Evolutionary conservation across 164 flowering plant species (phyloP), one percentile per base, ranked within the genome.

Genomic region (Aristolochia californica): DNA sequence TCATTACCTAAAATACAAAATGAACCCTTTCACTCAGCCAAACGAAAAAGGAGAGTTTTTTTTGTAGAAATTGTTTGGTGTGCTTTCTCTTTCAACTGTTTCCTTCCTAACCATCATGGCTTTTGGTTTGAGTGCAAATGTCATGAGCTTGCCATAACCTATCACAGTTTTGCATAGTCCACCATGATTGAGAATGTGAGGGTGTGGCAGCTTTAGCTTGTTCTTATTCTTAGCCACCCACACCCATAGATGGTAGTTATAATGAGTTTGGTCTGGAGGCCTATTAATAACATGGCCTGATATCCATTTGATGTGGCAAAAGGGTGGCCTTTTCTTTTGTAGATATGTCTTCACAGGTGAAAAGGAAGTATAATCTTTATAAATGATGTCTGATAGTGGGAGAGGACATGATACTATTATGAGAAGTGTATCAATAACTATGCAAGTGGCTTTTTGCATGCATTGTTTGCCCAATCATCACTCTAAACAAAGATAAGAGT

Each of bases 71-170:
- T 60, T 25, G 62, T 34, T 50, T 49, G 44, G 27, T 26, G 30
- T 50, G 45, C 57, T 64, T 45, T 47, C 20, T 5, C 47, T 72
- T 58, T 64, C 56, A 58, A 56, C 63, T 48, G 43, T 34, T 65
- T 61, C 43, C 30, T 56, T 54, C 60, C 63, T 65, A 73, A 69
- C 67, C 62, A 62, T 57, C 57, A 52, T 60, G 59, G 64, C 77
- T 74, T 62, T 68, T 59, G 23, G 23, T 68, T 57, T 51, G 44
- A 61, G 63, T 63, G 51, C 63, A 48, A 61, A 27, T 48, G 52
- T 25, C 49, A 61, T 55, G 55, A 49, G 50, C 55, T 54, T 48
- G 53, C 55, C 13, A 62, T 65, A 20, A 28, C 20, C 56, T 63
- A 64, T 16, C 58, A 53, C 62, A 66, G 44, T 54, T 50, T 24